Conservation (phyloP, 176 grass and related monocot genomes). For the Aegilops sharonensis region DNA sequence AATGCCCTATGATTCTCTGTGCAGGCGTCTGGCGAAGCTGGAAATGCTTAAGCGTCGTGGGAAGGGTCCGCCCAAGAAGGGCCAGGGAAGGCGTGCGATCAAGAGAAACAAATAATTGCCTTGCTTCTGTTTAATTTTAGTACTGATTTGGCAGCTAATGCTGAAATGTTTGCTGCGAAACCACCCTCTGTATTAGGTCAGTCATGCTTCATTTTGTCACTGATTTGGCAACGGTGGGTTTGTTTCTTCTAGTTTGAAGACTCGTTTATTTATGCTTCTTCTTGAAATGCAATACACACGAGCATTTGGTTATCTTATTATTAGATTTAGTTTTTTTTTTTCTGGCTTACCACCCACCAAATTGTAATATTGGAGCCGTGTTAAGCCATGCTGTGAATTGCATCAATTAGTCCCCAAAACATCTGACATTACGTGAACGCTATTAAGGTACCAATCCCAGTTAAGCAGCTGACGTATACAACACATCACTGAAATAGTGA, state of each 20-base stretch:
- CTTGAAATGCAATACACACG: neutral
- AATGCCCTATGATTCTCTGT: neutral
- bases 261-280: neutral
- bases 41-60: slow-evolving; percentile 92
- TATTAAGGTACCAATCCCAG: neutral
- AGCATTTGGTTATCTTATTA: neutral
- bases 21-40: slow-evolving; percentile 74
- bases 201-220: neutral
- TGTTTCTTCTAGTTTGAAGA: neutral
- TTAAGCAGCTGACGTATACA: neutral
- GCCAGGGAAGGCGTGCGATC: slow-evolving; percentile 86
- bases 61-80: slow-evolving; percentile 96
- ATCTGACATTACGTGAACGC: neutral
- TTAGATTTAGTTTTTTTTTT: neutral
- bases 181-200: neutral
- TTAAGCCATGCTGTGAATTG: neutral
- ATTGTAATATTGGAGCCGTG: neutral
- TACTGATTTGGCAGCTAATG: neutral
- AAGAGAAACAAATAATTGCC: slow-evolving; percentile 75
- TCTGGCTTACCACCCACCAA: neutral
- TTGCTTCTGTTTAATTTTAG: neutral
- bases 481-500: too few relatives aligned
- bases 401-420: neutral
- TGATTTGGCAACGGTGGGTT: neutral
- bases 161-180: neutral